These are phyloP conservation scores for Secale cereale DNA, from an alignment of 176 grass and related monocot genomes.

Conservation along the genomic window DNA sequence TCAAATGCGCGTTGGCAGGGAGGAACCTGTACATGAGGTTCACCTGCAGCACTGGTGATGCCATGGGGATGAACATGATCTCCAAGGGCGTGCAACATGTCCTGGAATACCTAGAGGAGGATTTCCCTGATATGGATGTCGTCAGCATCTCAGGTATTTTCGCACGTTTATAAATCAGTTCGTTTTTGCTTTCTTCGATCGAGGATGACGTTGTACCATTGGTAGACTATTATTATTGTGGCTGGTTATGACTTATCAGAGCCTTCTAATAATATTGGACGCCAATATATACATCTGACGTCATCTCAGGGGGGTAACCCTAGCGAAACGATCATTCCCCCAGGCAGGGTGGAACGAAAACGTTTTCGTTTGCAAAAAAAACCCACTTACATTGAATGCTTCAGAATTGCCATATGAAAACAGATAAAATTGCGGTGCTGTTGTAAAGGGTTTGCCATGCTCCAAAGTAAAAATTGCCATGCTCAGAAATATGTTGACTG, in stretches of 20 bases:
- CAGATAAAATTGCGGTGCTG: no score
- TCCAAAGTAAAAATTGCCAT: no score
- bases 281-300: no score
- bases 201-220: neutral
- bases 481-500: no score
- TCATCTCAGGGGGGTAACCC: no score
- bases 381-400: no score
- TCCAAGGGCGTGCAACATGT: constrained; percentile 92
- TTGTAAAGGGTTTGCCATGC: no score
- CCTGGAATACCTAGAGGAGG: constrained; percentile 71
- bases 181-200: no score
- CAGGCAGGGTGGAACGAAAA: no score
- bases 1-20: constrained; percentile 78
- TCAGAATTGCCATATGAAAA: no score
- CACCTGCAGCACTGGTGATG: constrained; percentile 87
- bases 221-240: neutral
- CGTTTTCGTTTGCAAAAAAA: no score
- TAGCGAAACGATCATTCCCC: no score
- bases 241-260: neutral
- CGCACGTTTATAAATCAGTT: neutral
- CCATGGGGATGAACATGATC: constrained; percentile 99
- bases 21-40: constrained; percentile 95
- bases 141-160: constrained; percentile 87
- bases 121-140: constrained; percentile 93
- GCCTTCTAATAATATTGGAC: neutral